phyloP scores from a whole-genome alignment of 306 rosid genomes.

The Sesbania bispinosa region DNA sequence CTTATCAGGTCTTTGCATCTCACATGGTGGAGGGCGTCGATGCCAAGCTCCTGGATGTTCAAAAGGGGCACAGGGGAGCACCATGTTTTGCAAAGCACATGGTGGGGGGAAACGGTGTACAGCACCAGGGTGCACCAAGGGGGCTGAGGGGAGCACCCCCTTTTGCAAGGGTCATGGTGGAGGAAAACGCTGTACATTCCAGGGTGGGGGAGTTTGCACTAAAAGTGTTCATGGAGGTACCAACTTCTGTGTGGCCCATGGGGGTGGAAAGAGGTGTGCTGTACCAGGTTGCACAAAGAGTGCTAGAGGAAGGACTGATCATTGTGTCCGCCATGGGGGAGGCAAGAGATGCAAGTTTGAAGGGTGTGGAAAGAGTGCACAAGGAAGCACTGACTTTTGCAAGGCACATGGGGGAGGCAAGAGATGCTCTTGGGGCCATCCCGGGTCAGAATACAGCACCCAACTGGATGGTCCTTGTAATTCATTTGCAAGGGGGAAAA shows the following conservation, averaged over 20 bases:
- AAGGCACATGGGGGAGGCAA: conserved; percentile 99
- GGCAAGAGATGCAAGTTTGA: conserved; percentile 87
- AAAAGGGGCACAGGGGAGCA: conserved; percentile 96
- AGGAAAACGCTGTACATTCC: conserved; percentile 85
- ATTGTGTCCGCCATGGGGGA: conserved; percentile 95
- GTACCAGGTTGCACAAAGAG: conserved; percentile 85
- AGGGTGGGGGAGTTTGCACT: conserved; percentile 74
- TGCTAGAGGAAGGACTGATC: conserved; percentile 94
- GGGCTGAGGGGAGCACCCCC: conserved; percentile 95
- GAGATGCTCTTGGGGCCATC: conserved; percentile 93
- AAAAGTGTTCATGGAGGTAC: conserved; percentile 98
- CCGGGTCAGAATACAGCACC: conserved; percentile 58
- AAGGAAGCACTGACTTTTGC: conserved; percentile 94
- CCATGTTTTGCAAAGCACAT: conserved; percentile 95
- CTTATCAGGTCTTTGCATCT: conserved; percentile 91
- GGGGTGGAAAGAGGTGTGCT: conserved; percentile 95
- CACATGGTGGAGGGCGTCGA: conserved; percentile 94
- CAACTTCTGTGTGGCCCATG: conserved; percentile 93
- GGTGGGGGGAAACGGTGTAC: conserved; percentile 96
- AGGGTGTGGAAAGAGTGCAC: conserved; percentile 94
- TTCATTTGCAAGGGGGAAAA: conserved; percentile 88
- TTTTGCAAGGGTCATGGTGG: conserved; percentile 97
- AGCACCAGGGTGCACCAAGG: conserved; percentile 85
- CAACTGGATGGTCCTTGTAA: conserved; percentile 61
- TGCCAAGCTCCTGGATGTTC: conserved; percentile 84